phyloP scores from a whole-genome alignment of 768 basidiomycete species.

The Boletus vinaceobasis region DNA sequence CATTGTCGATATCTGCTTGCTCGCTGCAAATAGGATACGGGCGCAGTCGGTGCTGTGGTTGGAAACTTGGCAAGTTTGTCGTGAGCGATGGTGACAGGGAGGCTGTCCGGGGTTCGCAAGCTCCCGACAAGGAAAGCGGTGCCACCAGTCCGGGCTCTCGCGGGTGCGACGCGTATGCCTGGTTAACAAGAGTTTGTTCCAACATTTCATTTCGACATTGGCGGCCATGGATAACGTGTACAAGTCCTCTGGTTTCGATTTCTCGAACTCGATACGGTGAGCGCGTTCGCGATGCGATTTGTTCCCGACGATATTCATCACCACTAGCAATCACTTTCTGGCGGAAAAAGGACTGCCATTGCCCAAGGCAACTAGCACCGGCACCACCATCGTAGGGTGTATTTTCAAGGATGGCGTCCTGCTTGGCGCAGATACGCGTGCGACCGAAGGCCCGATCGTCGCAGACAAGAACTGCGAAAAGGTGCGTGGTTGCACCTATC shows the following conservation, averaged over 20 bases:
- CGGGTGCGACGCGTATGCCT: conserved; percentile 31
- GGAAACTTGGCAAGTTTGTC: neutral
- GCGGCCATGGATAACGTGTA: conserved; percentile 45
- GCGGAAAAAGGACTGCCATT: conserved; percentile 64
- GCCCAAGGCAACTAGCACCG: conserved; percentile 87
- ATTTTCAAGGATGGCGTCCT: conserved; percentile 90
- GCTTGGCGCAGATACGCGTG: conserved; percentile 94
- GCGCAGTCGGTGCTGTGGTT: neutral
- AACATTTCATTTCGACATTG: neutral
- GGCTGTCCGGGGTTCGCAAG: conserved; percentile 11
- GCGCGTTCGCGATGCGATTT: conserved; percentile 5
- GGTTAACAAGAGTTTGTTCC: neutral
- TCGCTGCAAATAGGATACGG: neutral
- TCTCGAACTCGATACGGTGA: conserved; percentile 72
- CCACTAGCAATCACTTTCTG: conserved; percentile 66
- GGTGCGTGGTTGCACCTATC: conserved; percentile 42
- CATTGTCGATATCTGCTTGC: conserved; percentile 26
- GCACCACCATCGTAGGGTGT: conserved; percentile 97
- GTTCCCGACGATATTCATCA: neutral
- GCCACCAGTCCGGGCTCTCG: conserved; percentile 13
- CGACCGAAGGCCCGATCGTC: conserved; percentile 91
- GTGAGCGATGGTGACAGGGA: neutral
- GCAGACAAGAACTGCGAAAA: conserved; percentile 99
- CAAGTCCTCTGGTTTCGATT: conserved; percentile 65
- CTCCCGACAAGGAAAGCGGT: conserved; percentile 12